Percentiles rank a stretch among this genome's conserved stretches.
These are phyloP conservation scores for Dryas integrifolia DNA, from an alignment of 331 rosid genomes.

Conservation along the genomic window DNA sequence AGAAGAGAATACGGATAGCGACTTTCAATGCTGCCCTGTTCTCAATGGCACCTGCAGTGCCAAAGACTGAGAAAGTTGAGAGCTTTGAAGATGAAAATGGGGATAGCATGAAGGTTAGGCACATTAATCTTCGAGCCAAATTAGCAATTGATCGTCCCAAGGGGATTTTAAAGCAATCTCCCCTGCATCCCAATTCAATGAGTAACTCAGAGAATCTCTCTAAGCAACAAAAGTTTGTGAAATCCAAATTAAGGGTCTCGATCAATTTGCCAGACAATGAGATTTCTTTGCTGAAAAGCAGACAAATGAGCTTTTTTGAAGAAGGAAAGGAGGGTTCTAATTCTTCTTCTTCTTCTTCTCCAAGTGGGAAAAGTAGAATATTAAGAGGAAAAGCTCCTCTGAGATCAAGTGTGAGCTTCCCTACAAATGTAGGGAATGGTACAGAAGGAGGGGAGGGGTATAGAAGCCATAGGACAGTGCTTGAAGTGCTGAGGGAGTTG, in stretches of 20 bases:
- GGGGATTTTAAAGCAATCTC: slow-evolving; percentile 75
- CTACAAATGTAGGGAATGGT: slow-evolving; percentile 6
- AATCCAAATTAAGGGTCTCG: slow-evolving; percentile 73
- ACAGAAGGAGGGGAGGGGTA: slow-evolving; percentile 5
- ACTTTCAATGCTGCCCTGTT: slow-evolving; percentile 90
- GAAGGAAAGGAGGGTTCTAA: slow-evolving; percentile 29
- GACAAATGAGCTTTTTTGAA: slow-evolving; percentile 64
- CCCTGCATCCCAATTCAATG: slow-evolving; percentile 41
- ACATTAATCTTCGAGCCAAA: slow-evolving; percentile 34
- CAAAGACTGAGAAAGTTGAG: slow-evolving; percentile 26
- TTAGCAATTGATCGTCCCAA: slow-evolving; percentile 57
- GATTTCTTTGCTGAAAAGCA: slow-evolving; percentile 58
- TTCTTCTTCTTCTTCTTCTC: slow-evolving; percentile 19
- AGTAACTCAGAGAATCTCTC: slow-evolving; percentile 30
- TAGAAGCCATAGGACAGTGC: slow-evolving; percentile 46
- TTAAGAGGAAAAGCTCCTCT: slow-evolving; percentile 27
- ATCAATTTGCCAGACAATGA: slow-evolving; percentile 87
- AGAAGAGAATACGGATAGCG: slow-evolving; percentile 54
- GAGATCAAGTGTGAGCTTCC: slow-evolving; percentile 34
- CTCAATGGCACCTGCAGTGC: slow-evolving; percentile 84
- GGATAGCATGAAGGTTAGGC: slow-evolving; percentile 1
- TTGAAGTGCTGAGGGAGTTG: slow-evolving; percentile 80
- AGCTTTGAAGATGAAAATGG: slow-evolving; percentile 40
- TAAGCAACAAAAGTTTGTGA: slow-evolving; percentile 34
- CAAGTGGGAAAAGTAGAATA: slow-evolving; percentile 4